Percentiles rank a stretch among this genome's conserved stretches.
phyloP scores from a whole-genome alignment of 345 rosid genomes.

The Clarkia xantiana region DNA sequence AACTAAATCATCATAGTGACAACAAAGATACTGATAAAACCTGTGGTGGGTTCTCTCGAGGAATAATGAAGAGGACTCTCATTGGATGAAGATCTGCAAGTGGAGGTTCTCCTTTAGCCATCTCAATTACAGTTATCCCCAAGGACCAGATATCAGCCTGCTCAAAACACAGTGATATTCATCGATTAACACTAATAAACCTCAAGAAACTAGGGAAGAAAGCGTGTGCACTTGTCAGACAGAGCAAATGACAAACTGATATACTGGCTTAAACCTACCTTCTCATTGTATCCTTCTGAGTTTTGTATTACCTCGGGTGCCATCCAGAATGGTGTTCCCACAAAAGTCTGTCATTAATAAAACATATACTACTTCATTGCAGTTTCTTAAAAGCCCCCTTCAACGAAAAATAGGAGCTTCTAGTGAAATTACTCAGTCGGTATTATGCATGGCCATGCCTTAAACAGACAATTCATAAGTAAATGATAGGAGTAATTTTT shows the following conservation, averaged over 20 bases:
- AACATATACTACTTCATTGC: neutral
- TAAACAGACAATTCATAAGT: too few species aligned
- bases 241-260: conserved; percentile 8
- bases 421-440: too few species aligned
- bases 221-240: neutral
- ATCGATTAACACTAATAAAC: neutral
- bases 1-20: conserved; percentile 10
- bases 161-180: conserved; percentile 12
- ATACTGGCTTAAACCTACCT: conserved; percentile 32
- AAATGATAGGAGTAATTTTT: too few species aligned
- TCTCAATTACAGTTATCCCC: conserved; percentile 95
- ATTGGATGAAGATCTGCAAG: conserved; percentile 98
- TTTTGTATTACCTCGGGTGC: conserved; percentile 99
- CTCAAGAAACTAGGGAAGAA: too few species aligned
- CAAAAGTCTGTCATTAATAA: conserved; percentile 71
- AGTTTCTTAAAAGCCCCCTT: too few species aligned
- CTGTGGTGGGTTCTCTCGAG: conserved; percentile 99
- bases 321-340: conserved; percentile 99
- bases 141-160: conserved; percentile 99
- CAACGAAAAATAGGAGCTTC: too few species aligned
- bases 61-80: conserved; percentile 99
- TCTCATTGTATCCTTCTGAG: conserved; percentile 93
- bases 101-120: conserved; percentile 99
- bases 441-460: too few species aligned
- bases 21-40: conserved; percentile 28